Conservation (phyloP, 108 stramenopile genomes). For the Cyclostephanos tholiformis region DNA sequence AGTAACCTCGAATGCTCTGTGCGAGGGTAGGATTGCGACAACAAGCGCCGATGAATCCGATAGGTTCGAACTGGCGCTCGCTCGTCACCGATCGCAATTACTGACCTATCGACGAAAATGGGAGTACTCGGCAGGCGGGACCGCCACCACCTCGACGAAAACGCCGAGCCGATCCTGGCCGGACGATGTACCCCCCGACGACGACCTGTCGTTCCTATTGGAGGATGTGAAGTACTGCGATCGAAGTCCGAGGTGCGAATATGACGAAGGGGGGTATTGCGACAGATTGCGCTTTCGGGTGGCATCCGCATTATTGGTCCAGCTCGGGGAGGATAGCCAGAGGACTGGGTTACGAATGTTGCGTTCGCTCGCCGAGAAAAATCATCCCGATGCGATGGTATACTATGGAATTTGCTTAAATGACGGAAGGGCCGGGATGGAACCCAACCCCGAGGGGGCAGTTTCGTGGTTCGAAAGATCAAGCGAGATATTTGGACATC, state of each 20-base stretch:
- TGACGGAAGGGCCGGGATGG: constrained; percentile 54
- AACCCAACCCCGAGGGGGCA: constrained; percentile 52
- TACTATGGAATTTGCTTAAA: constrained; percentile 49
- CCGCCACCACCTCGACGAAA: constrained; percentile 23
- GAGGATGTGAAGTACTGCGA: constrained; percentile 39
- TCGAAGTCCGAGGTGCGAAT: constrained; percentile 39
- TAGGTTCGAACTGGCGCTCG: constrained; percentile 27
- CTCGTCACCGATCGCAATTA: constrained; percentile 26
- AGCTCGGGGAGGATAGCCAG: constrained; percentile 30
- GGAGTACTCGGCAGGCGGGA: constrained; percentile 31
- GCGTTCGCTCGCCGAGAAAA: constrained; percentile 23
- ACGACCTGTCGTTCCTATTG: constrained; percentile 21
- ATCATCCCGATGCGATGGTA: constrained; percentile 29
- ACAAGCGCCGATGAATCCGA: constrained; percentile 41
- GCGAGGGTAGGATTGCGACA: constrained; percentile 3
- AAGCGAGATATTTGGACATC: constrained; percentile 41
- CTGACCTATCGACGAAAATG: constrained; percentile 34
- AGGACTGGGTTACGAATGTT: constrained; percentile 37
- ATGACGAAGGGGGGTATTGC: constrained; percentile 30
- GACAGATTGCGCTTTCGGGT: constrained; percentile 27
- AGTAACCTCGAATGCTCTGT: background rate
- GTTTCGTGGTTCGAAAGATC: constrained; percentile 52
- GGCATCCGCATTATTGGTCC: constrained; percentile 25
- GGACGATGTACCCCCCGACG: constrained; percentile 26
- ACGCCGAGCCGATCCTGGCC: constrained; percentile 45